Evolutionary conservation across 139 green algal genomes (phyloP).

Genomic region (Tetradesmus lagerheimii): DNA sequence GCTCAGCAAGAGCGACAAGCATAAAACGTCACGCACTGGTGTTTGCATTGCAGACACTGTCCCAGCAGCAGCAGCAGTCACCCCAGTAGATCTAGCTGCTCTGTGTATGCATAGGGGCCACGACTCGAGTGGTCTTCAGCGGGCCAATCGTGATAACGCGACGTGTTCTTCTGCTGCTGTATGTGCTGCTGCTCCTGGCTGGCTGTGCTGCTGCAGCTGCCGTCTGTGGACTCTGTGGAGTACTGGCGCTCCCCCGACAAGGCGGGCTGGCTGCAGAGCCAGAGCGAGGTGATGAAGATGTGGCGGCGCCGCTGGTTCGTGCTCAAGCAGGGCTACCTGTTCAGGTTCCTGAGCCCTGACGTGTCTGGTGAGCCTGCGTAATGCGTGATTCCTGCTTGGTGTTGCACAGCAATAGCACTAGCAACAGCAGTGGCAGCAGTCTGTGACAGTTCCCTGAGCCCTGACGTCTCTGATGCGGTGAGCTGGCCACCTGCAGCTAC

Average conservation of each 20-base stretch:
- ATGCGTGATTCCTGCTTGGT: too few relatives aligned
- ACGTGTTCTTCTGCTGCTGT: neutral
- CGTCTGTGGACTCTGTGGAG: conserved; percentile 86
- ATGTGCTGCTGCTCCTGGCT: neutral
- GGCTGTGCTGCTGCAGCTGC: conserved; percentile 62
- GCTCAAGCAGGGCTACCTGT: conserved; percentile 93
- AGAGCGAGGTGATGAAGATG: conserved; percentile 89
- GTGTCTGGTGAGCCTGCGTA: conserved; percentile 49
- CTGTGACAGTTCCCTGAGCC: too few relatives aligned
- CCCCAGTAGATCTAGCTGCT: too few relatives aligned
- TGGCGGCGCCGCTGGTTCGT: conserved; percentile 95
- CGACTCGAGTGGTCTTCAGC: too few relatives aligned
- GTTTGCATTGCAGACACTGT: too few relatives aligned
- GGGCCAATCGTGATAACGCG: too few relatives aligned
- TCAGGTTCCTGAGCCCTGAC: conserved; percentile 83
- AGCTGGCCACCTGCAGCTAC: neutral
- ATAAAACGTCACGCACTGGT: too few relatives aligned
- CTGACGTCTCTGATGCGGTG: too few relatives aligned
- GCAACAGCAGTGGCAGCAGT: neutral
- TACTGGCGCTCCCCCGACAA: conserved; percentile 91
- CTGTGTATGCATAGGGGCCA: too few relatives aligned
- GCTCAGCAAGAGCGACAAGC: too few relatives aligned
- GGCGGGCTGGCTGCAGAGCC: conserved; percentile 89
- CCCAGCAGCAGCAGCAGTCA: neutral
- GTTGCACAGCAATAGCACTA: neutral